Evolutionary conservation across 2,329 filamentous ascomycete genomes (phyloP).

Genomic region (Xylariaceae sp.): DNA sequence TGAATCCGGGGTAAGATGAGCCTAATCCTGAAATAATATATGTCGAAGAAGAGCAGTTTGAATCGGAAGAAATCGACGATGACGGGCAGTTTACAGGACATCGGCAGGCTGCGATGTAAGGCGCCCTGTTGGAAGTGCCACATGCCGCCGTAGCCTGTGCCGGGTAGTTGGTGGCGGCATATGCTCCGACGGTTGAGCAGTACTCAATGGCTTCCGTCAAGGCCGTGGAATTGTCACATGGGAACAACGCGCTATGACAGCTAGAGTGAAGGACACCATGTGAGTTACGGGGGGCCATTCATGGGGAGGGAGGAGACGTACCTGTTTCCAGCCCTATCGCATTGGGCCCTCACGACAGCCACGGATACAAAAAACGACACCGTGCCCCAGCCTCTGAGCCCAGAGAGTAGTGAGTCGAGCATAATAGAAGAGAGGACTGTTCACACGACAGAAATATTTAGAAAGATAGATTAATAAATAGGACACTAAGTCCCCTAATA

Average conservation of each 20-base stretch:
- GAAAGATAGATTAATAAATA: no score
- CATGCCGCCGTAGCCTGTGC: conserved; percentile 25
- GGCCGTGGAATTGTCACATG: conserved; percentile 20
- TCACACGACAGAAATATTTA: background rate
- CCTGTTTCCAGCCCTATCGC: conserved; percentile 18
- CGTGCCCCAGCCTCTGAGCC: conserved; percentile 16
- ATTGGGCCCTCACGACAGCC: conserved; percentile 17
- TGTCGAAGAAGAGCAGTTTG: background rate
- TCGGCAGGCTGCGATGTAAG: conserved; percentile 25
- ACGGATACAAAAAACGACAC: conserved; percentile 19
- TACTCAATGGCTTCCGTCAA: conserved; percentile 21
- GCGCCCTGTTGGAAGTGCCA: conserved; percentile 19
- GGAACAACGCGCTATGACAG: conserved; percentile 28
- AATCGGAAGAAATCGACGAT: background rate
- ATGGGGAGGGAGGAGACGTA: conserved; percentile 1
- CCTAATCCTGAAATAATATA: background rate
- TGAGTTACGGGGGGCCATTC: conserved; percentile 6
- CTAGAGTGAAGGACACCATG: background rate
- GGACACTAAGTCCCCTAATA: background rate
- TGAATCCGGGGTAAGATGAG: conserved; percentile 4
- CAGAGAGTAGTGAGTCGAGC: conserved; percentile 8
- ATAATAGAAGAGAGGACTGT: conserved; percentile 7
- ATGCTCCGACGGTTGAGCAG: conserved; percentile 25
- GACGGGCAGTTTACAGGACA: conserved; percentile 18
- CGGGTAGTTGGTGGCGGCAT: conserved; percentile 26